Evolutionary conservation across 768 basidiomycete genomes (phyloP).

Genomic region (Chalciporus piperatus): DNA sequence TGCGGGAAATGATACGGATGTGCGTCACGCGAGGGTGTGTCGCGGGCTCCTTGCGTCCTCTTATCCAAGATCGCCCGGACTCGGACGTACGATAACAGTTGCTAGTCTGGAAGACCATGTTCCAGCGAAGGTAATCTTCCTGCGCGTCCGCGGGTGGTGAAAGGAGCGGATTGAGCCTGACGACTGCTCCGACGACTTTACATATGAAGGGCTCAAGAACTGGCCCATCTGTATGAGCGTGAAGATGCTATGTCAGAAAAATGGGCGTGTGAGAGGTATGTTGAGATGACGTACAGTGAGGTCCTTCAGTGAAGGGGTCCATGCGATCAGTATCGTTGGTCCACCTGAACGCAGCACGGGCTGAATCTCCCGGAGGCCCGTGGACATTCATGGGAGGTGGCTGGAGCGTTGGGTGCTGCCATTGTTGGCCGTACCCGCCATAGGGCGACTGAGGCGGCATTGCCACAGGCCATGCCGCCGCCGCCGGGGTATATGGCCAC

Average conservation of each 20-base stretch:
- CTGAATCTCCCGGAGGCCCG: conserved; percentile 20
- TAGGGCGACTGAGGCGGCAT: conserved; percentile 23
- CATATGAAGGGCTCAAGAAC: conserved; percentile 62
- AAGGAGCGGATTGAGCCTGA: conserved; percentile 63
- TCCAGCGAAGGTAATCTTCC: conserved; percentile 63
- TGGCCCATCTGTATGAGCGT: conserved; percentile 53
- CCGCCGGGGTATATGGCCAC: conserved; percentile 23
- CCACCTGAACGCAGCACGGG: conserved; percentile 30
- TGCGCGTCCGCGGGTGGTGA: conserved; percentile 41
- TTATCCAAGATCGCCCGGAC: conserved; percentile 59
- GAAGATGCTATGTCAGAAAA: conserved; percentile 12
- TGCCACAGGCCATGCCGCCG: conserved; percentile 26
- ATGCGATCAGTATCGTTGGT: conserved; percentile 31
- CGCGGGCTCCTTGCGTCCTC: conserved; percentile 61
- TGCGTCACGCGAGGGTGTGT: conserved; percentile 57
- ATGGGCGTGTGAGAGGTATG: neutral
- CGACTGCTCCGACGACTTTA: conserved; percentile 43
- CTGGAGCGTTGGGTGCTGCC: conserved; percentile 27
- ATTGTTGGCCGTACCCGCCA: conserved; percentile 25
- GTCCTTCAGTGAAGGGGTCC: conserved; percentile 38
- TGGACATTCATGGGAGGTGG: conserved; percentile 23
- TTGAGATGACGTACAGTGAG: conserved; percentile 36
- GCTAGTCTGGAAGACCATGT: conserved; percentile 65
- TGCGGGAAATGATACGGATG: conserved; percentile 51
- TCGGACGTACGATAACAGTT: conserved; percentile 65